Percentiles rank a stretch among this genome's conserved stretches.
These are phyloP conservation scores for Xerocomellus chrysenteron DNA, from an alignment of 768 basidiomycete species.

Conservation along the genomic window DNA sequence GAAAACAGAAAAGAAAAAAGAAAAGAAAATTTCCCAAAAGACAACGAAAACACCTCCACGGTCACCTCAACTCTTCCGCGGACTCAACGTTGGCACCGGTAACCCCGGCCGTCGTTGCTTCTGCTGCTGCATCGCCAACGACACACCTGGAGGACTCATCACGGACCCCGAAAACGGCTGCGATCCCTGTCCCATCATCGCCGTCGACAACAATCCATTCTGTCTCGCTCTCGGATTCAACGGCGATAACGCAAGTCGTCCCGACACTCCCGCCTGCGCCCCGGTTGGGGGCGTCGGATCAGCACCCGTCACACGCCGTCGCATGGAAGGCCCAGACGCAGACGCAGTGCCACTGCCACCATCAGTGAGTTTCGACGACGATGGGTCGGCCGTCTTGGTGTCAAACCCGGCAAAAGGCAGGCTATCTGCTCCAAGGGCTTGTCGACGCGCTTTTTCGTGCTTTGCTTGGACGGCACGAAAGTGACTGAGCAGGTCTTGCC, in stretches of 20 bases:
- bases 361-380: constrained; percentile 9
- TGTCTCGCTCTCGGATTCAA: constrained; percentile 69
- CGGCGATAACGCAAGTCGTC: constrained; percentile 58
- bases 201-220: constrained; percentile 40
- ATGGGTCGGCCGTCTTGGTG: constrained; percentile 31
- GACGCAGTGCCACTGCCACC: neutral
- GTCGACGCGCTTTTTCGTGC: constrained; percentile 89
- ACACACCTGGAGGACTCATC: constrained; percentile 9
- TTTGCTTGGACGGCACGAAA: constrained; percentile 87
- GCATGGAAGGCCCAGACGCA: constrained; percentile 44
- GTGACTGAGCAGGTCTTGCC: constrained; percentile 91
- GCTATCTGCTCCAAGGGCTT: constrained; percentile 65
- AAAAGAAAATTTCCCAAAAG: no score
- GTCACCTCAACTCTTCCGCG: constrained; percentile 21
- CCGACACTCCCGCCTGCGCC: neutral
- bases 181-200: constrained; percentile 38
- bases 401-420: constrained; percentile 47
- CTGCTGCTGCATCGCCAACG: constrained; percentile 35
- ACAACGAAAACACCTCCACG: no score
- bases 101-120: constrained; percentile 40
- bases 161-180: constrained; percentile 27
- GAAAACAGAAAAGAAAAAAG: no score
- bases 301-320: constrained; percentile 65
- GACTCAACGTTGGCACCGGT: constrained; percentile 37
- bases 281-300: constrained; percentile 31